These are phyloP conservation scores for Phaeosphaeriaceae sp. DNA, from an alignment of 2,329 filamentous ascomycete species.

Conservation along the genomic window DNA sequence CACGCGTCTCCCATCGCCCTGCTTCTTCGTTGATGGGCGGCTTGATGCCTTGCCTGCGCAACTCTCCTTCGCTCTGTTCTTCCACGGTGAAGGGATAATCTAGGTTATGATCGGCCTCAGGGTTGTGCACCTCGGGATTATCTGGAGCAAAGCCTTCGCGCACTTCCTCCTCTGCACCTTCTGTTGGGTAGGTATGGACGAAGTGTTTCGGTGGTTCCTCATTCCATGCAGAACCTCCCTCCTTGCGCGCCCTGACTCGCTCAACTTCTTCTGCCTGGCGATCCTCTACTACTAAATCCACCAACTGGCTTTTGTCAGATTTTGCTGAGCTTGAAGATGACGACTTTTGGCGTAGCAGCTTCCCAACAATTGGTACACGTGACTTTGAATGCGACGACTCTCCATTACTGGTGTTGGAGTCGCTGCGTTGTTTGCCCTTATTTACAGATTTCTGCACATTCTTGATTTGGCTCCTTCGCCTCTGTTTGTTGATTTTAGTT, in stretches of 20 bases:
- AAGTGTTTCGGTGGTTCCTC: conserved; percentile 61
- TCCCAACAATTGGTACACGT: conserved; percentile 42
- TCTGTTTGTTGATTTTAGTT: conserved; percentile 55
- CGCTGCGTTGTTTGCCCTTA: conserved; percentile 54
- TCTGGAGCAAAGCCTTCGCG: conserved; percentile 63
- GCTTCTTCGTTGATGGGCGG: conserved; percentile 52
- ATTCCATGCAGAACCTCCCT: conserved; percentile 67
- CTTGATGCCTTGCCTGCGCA: conserved; percentile 40
- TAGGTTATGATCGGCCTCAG: conserved; percentile 53
- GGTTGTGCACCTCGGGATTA: conserved; percentile 49
- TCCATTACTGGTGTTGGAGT: conserved; percentile 44
- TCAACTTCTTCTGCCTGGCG: conserved; percentile 66
- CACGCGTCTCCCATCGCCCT: conserved; percentile 50
- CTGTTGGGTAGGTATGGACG: conserved; percentile 58
- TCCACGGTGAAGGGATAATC: conserved; percentile 53
- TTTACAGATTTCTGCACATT: conserved; percentile 49
- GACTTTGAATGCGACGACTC: conserved; percentile 43
- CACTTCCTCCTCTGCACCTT: conserved; percentile 58
- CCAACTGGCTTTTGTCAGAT: conserved; percentile 67
- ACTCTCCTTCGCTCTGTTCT: conserved; percentile 43
- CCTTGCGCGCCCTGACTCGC: conserved; percentile 66
- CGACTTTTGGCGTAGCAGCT: conserved; percentile 56
- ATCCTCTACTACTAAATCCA: conserved; percentile 72
- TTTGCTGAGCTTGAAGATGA: conserved; percentile 54
- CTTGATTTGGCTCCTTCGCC: conserved; percentile 57